These are phyloP conservation scores for Paracoccidioides lutzii DNA, from an alignment of 2,329 filamentous ascomycete species.

Conservation along the genomic window DNA sequence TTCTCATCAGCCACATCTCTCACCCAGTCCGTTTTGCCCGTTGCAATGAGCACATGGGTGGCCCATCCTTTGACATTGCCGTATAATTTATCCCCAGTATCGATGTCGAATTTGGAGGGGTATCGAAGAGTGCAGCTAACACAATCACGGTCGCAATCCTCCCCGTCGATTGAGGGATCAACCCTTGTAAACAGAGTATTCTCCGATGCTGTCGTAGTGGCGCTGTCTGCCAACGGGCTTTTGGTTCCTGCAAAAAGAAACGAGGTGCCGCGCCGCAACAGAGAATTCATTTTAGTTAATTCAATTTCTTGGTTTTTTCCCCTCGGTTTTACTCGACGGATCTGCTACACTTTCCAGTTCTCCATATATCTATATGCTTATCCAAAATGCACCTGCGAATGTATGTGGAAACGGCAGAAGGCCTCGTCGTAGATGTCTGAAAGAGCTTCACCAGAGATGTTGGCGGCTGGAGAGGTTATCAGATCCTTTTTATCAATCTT, in stretches of 20 bases:
- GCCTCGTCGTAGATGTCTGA: too few species aligned
- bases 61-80: conserved; percentile 77
- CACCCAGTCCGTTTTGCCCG: conserved; percentile 93
- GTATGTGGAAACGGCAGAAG: not conserved
- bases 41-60: conserved; percentile 82
- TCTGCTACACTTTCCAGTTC: not conserved
- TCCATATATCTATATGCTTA: not conserved
- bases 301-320: not conserved
- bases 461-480: not conserved
- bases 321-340: not conserved
- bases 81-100: conserved; percentile 67
- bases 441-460: not conserved
- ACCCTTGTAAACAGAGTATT: conserved; percentile 59
- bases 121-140: conserved; percentile 65
- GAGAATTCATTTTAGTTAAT: conserved; percentile 19
- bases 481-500: not conserved
- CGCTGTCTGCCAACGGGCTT: conserved; percentile 12
- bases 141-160: conserved; percentile 83
- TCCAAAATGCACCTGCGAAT: not conserved
- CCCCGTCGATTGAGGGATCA: conserved; percentile 64
- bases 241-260: conserved; percentile 20
- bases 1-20: conserved; percentile 78
- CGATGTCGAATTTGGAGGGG: conserved; percentile 59
- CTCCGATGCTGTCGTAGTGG: conserved; percentile 31
- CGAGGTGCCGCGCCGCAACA: conserved; percentile 24